These are phyloP conservation scores for Lavandula angustifolia DNA, from an alignment of 257 asterid species.

Conservation along the genomic window DNA sequence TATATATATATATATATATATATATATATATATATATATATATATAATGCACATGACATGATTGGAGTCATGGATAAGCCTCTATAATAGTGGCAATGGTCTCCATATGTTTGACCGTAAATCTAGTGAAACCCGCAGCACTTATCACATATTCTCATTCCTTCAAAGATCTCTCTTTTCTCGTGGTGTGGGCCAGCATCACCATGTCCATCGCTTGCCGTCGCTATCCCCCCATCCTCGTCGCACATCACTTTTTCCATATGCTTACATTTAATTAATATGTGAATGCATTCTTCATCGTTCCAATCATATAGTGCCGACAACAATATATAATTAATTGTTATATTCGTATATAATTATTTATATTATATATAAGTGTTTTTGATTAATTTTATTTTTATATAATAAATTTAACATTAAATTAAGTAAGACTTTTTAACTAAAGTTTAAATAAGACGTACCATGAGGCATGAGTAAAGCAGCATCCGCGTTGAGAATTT, in stretches of 20 bases:
- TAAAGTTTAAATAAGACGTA: conserved; percentile 3
- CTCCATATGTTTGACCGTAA: conserved; percentile 36
- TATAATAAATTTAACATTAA: too few relatives aligned
- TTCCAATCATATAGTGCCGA: conserved; percentile 50
- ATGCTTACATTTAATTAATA: conserved; percentile 48
- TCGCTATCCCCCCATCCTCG: conserved; percentile 32
- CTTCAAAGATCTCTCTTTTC: conserved; percentile 54
- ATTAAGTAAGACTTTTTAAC: too few relatives aligned
- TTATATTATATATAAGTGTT: too few relatives aligned
- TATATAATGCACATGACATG: too few relatives aligned
- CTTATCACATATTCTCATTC: conserved; percentile 56
- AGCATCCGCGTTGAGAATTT: conserved; percentile 67
- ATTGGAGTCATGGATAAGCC: conserved; percentile 46
- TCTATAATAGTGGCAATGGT: conserved; percentile 44
- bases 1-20: too few relatives aligned
- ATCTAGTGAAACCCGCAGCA: conserved; percentile 50
- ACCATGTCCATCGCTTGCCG: conserved; percentile 62
- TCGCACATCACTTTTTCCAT: conserved; percentile 54
- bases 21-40: too few relatives aligned
- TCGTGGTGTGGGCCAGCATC: conserved; percentile 73
- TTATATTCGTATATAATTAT: too few relatives aligned
- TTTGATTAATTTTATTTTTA: too few relatives aligned
- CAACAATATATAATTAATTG: background rate
- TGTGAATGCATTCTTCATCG: conserved; percentile 62
- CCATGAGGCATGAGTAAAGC: conserved; percentile 71